A percentile compares a stretch with the other conserved stretches of the same genome.
Evolutionary conservation across 1,139 yeast species (phyloP).

Genomic region (Blastobotrys raffinosifermentans): DNA sequence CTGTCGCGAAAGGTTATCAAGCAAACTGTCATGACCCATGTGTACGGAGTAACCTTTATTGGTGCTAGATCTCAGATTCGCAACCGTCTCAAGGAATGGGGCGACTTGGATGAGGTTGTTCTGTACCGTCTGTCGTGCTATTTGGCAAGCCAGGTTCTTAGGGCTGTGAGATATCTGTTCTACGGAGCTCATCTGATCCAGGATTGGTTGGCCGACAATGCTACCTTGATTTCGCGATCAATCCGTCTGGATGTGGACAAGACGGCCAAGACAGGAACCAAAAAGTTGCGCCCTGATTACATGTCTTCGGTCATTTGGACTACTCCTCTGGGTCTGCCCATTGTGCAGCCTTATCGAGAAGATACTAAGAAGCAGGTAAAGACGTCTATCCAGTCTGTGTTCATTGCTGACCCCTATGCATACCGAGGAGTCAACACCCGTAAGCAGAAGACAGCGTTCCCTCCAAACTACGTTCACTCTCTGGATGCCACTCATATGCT

Average conservation of each 20-base stretch:
- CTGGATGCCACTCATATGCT: conserved; percentile 97
- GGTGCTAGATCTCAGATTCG: conserved; percentile 78
- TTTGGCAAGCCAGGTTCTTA: conserved; percentile 72
- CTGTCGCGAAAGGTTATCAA: conserved; percentile 79
- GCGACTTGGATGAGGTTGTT: conserved; percentile 34
- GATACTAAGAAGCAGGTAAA: conserved; percentile 55
- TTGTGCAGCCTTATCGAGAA: conserved; percentile 92
- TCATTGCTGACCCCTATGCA: conserved; percentile 76
- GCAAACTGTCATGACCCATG: conserved; percentile 95
- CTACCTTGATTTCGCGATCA: conserved; percentile 73
- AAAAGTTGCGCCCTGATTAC: conserved; percentile 36
- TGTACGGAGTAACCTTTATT: conserved; percentile 85
- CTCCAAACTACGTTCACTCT: conserved; percentile 94
- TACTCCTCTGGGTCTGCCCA: conserved; percentile 78
- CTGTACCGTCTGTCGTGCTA: conserved; percentile 49
- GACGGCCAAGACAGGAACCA: conserved; percentile 17
- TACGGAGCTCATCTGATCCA: conserved; percentile 93
- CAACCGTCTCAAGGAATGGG: conserved; percentile 37
- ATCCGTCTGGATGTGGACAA: conserved; percentile 50
- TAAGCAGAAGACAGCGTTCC: conserved; percentile 88
- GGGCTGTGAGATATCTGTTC: conserved; percentile 78
- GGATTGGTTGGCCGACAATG: conserved; percentile 91
- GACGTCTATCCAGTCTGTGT: conserved; percentile 80
- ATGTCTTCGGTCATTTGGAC: conserved; percentile 97
- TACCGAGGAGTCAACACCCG: conserved; percentile 78